Evolutionary conservation across 2,329 filamentous ascomycete species (phyloP).

Genomic region (Aureobasidium sp.): DNA sequence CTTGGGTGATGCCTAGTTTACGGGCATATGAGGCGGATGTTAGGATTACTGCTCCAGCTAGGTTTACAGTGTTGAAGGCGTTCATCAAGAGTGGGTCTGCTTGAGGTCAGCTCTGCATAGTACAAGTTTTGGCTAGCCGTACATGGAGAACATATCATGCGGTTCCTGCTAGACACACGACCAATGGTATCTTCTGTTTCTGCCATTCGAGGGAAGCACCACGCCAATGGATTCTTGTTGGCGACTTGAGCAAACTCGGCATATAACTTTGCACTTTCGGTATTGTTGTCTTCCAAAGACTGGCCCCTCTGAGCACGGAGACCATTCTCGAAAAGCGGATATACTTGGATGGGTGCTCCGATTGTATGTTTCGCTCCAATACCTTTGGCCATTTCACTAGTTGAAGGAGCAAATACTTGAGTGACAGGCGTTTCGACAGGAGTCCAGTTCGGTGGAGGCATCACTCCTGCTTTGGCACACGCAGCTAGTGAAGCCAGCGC

Average conservation of each 20-base stretch:
- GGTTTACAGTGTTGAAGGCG: slow-evolving; percentile 74
- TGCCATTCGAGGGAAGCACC: slow-evolving; percentile 58
- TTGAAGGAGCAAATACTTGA: slow-evolving; percentile 58
- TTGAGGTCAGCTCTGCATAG: slow-evolving; percentile 22
- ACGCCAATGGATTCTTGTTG: slow-evolving; percentile 59
- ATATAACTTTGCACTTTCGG: slow-evolving; percentile 67
- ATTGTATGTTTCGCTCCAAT: slow-evolving; percentile 64
- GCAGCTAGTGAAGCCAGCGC: slow-evolving; percentile 65
- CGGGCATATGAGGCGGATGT: slow-evolving; percentile 63
- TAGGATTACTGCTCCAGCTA: slow-evolving; percentile 66
- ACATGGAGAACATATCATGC: slow-evolving; percentile 77
- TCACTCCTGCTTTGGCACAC: slow-evolving; percentile 56
- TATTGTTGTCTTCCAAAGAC: slow-evolving; percentile 59
- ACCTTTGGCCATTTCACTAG: slow-evolving; percentile 48
- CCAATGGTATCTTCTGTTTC: slow-evolving; percentile 59
- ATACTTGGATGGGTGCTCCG: slow-evolving; percentile 71
- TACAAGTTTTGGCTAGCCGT: not conserved
- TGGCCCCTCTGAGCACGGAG: slow-evolving; percentile 65
- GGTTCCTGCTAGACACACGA: slow-evolving; percentile 61
- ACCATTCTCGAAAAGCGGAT: slow-evolving; percentile 72
- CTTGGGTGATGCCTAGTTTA: slow-evolving; percentile 59
- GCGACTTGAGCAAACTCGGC: slow-evolving; percentile 66
- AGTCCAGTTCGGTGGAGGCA: slow-evolving; percentile 69
- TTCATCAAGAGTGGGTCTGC: slow-evolving; percentile 75
- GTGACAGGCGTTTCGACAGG: slow-evolving; percentile 51